Percentiles rank a stretch among this genome's conserved stretches.
Evolutionary conservation across 164 flowering plant species (phyloP).

Genomic region (Litsea cubeba): DNA sequence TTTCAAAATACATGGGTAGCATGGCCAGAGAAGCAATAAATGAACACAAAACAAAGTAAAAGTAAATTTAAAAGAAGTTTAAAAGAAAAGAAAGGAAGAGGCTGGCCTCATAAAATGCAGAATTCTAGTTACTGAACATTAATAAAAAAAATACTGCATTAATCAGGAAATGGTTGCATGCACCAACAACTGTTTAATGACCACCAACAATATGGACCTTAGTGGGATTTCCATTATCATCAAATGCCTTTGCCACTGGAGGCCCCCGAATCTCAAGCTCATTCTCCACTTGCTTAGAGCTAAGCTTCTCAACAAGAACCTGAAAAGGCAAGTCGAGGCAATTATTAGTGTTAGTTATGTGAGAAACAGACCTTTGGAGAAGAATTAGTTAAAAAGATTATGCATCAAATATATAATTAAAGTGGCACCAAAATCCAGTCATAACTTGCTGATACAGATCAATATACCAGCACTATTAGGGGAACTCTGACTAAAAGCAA

Average conservation of each 20-base stretch:
- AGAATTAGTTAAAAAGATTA: neutral
- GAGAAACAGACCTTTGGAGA: neutral
- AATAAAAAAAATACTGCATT: neutral
- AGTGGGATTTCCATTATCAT: conserved; percentile 75
- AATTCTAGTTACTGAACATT: neutral
- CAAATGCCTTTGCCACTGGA: conserved; percentile 87
- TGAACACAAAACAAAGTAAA: neutral
- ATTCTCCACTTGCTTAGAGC: conserved; percentile 59
- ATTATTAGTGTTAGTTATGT: neutral
- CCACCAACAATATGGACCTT: conserved; percentile 43
- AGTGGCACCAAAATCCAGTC: neutral
- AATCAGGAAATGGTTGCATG: neutral
- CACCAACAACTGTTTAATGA: neutral
- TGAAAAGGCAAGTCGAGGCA: conserved; percentile 19
- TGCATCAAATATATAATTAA: neutral
- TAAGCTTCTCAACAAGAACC: conserved; percentile 62
- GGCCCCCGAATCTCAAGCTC: conserved; percentile 95
- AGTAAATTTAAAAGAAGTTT: neutral
- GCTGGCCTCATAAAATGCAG: neutral
- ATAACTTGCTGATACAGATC: neutral
- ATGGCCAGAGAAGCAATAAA: neutral
- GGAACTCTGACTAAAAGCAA: neutral
- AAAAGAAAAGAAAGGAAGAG: no score
- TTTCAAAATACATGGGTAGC: neutral
- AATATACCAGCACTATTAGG: neutral